A percentile compares a stretch with the other conserved stretches of the same genome.
Evolutionary conservation across 2,329 filamentous ascomycete species (phyloP).

Genomic region (Samsoniella hepiali): DNA sequence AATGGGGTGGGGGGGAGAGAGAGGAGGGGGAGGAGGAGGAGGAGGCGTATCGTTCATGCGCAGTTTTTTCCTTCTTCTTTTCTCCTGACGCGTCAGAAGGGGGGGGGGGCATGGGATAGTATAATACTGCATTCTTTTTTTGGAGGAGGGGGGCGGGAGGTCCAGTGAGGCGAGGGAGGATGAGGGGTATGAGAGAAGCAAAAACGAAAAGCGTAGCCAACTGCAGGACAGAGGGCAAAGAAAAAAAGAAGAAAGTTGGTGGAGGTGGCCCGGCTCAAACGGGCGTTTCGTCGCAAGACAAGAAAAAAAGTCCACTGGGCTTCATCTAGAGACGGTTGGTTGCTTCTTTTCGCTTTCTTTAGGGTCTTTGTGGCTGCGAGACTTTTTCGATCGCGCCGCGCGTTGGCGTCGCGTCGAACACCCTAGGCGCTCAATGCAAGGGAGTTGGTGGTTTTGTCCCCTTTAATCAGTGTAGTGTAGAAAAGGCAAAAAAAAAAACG

Average conservation of each 20-base stretch:
- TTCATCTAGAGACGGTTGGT: neutral
- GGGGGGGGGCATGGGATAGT: neutral
- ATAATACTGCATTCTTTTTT: neutral
- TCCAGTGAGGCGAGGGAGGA: neutral
- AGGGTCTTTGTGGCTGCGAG: neutral
- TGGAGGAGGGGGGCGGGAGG: neutral
- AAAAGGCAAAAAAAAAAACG: neutral
- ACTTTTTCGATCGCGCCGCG: neutral
- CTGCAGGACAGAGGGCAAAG: neutral
- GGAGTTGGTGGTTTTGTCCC: neutral
- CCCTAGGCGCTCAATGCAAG: neutral
- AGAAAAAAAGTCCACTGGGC: neutral
- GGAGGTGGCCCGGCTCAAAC: neutral
- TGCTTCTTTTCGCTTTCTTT: neutral
- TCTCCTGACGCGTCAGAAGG: too few relatives aligned
- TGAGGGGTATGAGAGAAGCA: neutral
- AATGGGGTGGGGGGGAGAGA: neutral
- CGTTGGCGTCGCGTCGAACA: too few relatives aligned
- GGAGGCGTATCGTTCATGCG: neutral
- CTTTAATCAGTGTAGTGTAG: neutral
- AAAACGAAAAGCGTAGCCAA: neutral
- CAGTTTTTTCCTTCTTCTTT: neutral
- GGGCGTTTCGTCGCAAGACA: constrained; percentile 7
- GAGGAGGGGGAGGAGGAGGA: neutral
- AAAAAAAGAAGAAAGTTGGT: neutral